Conservation (phyloP, 345 rosid species). For the Rhodomyrtus tomentosa region DNA sequence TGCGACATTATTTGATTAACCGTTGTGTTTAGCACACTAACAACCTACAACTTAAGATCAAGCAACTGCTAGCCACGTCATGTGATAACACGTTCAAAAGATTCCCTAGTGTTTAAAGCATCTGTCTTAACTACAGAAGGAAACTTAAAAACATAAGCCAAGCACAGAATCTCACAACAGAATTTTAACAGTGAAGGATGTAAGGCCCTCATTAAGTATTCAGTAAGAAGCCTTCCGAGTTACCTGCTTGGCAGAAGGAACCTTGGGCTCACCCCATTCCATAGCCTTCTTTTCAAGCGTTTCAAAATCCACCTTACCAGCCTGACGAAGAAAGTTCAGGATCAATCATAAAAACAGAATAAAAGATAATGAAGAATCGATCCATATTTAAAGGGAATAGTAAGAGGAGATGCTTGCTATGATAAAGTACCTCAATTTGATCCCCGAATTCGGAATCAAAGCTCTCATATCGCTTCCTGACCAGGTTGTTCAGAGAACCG, state of each 20-base stretch:
- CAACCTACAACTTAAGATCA: neutral
- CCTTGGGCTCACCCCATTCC: conserved; percentile 85
- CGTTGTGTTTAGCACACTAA: neutral
- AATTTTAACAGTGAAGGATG: neutral
- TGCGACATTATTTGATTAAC: neutral
- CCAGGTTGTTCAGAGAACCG: conserved; percentile 55
- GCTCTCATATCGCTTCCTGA: conserved; percentile 60
- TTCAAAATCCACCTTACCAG: conserved; percentile 83
- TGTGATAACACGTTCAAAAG: neutral
- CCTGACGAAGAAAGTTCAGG: conserved; percentile 19
- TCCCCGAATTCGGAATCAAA: conserved; percentile 65
- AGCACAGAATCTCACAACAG: neutral
- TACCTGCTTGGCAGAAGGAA: conserved; percentile 96
- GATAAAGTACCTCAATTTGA: conserved; percentile 39
- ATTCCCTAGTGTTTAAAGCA: neutral
- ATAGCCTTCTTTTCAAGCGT: conserved; percentile 74
- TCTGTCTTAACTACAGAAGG: neutral
- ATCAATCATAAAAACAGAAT: neutral
- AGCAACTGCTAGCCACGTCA: neutral
- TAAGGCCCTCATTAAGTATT: neutral
- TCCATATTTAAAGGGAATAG: neutral
- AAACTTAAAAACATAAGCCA: neutral
- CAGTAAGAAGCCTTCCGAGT: neutral
- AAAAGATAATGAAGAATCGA: neutral
- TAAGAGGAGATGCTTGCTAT: neutral